phyloP scores from a whole-genome alignment of 2,329 filamentous ascomycete species.

The Thielaviopsis populi region DNA sequence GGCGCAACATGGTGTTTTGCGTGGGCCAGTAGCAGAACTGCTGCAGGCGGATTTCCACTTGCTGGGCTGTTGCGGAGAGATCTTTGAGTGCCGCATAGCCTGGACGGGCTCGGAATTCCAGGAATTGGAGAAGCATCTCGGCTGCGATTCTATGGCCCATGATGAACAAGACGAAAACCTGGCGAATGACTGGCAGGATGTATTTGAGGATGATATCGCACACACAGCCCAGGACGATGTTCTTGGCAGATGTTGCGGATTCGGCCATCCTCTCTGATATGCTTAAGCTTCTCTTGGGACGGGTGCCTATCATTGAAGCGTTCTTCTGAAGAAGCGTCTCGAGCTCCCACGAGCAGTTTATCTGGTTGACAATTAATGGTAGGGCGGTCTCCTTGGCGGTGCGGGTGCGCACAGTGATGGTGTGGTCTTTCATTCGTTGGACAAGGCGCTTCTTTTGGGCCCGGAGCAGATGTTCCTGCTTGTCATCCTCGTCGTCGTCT shows the following conservation, averaged over 20 bases:
- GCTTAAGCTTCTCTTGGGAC: conserved; percentile 71
- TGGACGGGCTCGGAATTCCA: conserved; percentile 73
- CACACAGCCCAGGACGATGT: conserved; percentile 52
- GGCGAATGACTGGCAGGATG: conserved; percentile 60
- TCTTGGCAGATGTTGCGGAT: conserved; percentile 74
- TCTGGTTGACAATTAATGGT: conserved; percentile 71
- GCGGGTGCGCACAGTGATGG: conserved; percentile 58
- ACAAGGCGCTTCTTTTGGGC: conserved; percentile 52
- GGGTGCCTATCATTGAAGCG: conserved; percentile 64
- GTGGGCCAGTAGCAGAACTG: conserved; percentile 99
- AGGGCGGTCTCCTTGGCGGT: conserved; percentile 75
- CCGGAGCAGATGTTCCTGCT: conserved; percentile 42
- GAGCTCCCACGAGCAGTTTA: conserved; percentile 91
- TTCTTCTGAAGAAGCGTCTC: conserved; percentile 78
- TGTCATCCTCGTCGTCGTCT: conserved; percentile 55
- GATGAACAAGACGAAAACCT: conserved; percentile 60
- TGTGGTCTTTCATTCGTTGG: conserved; percentile 78
- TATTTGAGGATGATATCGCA: conserved; percentile 60
- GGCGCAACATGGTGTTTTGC: conserved; percentile 83
- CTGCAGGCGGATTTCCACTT: conserved; percentile 90
- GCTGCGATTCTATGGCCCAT: conserved; percentile 67
- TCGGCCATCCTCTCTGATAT: conserved; percentile 91
- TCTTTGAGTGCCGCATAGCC: conserved; percentile 81
- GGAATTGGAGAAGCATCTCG: conserved; percentile 59
- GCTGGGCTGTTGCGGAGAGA: conserved; percentile 88